phyloP scores from a whole-genome alignment of 2,329 filamentous ascomycete species.

The Colletotrichum sp. region DNA sequence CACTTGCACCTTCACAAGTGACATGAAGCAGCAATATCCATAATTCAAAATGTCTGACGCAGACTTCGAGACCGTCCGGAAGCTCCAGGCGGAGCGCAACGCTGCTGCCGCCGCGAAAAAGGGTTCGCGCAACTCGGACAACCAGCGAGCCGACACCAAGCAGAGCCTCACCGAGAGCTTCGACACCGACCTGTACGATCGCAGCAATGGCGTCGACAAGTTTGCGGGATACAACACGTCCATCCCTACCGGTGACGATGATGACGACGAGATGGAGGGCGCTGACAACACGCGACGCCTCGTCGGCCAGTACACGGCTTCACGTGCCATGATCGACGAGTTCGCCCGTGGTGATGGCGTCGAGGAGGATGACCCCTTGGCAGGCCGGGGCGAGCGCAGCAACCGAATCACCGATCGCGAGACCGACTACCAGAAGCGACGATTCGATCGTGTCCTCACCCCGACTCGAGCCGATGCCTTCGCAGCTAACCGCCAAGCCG shows the following conservation, averaged over 20 bases:
- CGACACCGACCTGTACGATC: constrained; percentile 87
- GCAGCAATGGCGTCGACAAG: constrained; percentile 76
- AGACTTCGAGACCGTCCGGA: constrained; percentile 87
- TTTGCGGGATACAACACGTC: constrained; percentile 92
- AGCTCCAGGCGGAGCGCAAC: constrained; percentile 93
- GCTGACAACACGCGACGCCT: constrained; percentile 77
- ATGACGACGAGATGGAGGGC: constrained; percentile 79
- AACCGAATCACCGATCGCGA: constrained; percentile 91
- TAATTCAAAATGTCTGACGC: constrained; percentile 70
- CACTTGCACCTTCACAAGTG: constrained; percentile 21
- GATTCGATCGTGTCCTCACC: constrained; percentile 86
- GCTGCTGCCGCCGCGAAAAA: constrained; percentile 79
- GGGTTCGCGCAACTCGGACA: constrained; percentile 81
- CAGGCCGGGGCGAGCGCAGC: constrained; percentile 83
- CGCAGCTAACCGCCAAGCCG: constrained; percentile 74
- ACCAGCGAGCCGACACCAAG: constrained; percentile 88
- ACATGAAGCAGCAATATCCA: constrained; percentile 40
- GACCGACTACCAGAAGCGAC: constrained; percentile 96
- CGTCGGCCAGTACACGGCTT: constrained; percentile 95
- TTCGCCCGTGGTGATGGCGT: constrained; percentile 85
- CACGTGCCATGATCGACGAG: constrained; percentile 90
- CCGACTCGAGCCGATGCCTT: constrained; percentile 88
- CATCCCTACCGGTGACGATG: constrained; percentile 79
- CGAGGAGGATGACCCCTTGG: constrained; percentile 89
- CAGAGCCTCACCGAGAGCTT: constrained; percentile 88